Conservation (phyloP, 108 stramenopile genomes). For the Conticribra guillardii region DNA sequence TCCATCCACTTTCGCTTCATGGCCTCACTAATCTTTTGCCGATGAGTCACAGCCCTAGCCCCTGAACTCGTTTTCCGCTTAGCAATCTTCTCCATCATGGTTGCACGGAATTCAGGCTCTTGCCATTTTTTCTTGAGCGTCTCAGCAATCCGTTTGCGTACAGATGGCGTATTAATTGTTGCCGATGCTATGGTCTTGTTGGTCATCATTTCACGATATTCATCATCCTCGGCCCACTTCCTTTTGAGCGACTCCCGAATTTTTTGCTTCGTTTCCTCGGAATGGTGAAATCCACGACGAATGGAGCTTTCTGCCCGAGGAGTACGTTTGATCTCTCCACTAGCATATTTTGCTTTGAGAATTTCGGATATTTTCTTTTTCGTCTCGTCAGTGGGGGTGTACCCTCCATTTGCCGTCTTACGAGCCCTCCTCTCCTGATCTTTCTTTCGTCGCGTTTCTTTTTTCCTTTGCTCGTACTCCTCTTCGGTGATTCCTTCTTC, state of each 20-base stretch:
- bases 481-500: conserved; percentile 78
- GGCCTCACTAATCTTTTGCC: conserved; percentile 77
- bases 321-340: conserved; percentile 60
- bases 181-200: conserved; percentile 46
- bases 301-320: conserved; percentile 57
- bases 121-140: conserved; percentile 81
- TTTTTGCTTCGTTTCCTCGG: conserved; percentile 80
- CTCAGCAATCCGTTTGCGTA: conserved; percentile 61
- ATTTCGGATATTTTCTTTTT: conserved; percentile 76
- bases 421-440: conserved; percentile 69
- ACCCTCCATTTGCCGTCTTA: conserved; percentile 81
- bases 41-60: conserved; percentile 36
- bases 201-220: conserved; percentile 69
- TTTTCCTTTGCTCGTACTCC: conserved; percentile 69
- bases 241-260: conserved; percentile 72
- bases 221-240: conserved; percentile 70
- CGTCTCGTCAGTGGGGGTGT: conserved; percentile 78
- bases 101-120: conserved; percentile 76
- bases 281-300: conserved; percentile 69
- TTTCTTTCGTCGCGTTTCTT: conserved; percentile 57
- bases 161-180: conserved; percentile 31
- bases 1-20: conserved; percentile 89
- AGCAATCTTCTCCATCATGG: conserved; percentile 75
- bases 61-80: conserved; percentile 33
- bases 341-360: conserved; percentile 76